phyloP scores from a whole-genome alignment of 2,329 filamentous ascomycete species.

The Aaosphaeria arxii region DNA sequence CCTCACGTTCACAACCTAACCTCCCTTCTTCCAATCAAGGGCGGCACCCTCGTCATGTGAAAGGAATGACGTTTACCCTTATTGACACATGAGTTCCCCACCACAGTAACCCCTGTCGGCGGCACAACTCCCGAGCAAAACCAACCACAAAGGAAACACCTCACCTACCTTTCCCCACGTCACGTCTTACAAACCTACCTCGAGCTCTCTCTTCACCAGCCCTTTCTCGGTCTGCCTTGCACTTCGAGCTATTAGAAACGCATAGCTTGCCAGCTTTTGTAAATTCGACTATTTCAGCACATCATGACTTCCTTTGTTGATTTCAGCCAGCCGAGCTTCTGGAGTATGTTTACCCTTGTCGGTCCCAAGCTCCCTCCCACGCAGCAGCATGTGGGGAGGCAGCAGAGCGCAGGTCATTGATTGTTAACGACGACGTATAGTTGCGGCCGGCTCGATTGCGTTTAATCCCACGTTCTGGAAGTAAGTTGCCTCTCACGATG shows the following conservation, averaged over 20 bases:
- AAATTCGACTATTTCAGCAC: neutral
- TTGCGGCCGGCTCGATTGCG: slow-evolving; percentile 75
- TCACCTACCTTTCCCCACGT: neutral
- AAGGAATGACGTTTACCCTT: too few relatives aligned
- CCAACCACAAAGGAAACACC: neutral
- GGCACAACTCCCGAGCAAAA: neutral
- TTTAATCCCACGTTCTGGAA: slow-evolving; percentile 99
- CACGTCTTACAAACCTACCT: neutral
- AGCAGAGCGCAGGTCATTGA: too few relatives aligned
- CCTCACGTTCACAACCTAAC: too few relatives aligned
- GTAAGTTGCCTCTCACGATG: slow-evolving; percentile 62
- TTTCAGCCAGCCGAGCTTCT: slow-evolving; percentile 46
- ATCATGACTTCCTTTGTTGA: slow-evolving; percentile 31
- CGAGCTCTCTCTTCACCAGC: neutral
- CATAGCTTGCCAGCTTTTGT: neutral
- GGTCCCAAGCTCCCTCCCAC: neutral
- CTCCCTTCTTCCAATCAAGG: too few relatives aligned
- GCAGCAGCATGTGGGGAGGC: too few relatives aligned
- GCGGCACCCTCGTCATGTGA: too few relatives aligned
- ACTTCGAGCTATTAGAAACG: too few relatives aligned
- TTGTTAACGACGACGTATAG: slow-evolving; percentile 43
- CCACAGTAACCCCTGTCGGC: too few relatives aligned
- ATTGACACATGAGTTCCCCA: too few relatives aligned
- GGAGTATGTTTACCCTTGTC: slow-evolving; percentile 39
- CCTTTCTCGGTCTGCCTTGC: too few relatives aligned